Evolutionary conservation across 441 rosid genomes (phyloP), one percentile per base, ranked within the genome.

Genomic region (Breynia disticha): DNA sequence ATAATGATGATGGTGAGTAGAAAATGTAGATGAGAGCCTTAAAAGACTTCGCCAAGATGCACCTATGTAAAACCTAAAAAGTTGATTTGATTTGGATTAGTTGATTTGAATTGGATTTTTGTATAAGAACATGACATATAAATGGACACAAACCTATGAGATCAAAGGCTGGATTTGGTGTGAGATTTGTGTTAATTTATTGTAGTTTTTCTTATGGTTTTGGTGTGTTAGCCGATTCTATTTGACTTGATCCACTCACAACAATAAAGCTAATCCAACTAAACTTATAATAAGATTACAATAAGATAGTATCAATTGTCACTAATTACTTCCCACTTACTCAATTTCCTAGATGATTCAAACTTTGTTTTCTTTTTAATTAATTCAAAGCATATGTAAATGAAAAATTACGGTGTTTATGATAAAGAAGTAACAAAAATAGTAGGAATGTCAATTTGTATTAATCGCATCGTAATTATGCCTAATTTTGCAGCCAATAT

Each of bases 201-300:
- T 50, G 8, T 18, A 32, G 39, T 21, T 28, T 13, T 20, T 43
- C 28, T 61, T 64, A 47, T 42, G 37, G 32, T 45, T 17, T 64
- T 15, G 22, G 41, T 54, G 64, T 47, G 59, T 55, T 57, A 57
- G 77, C 73, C 75, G 64, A 69, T 77, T 70, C 65, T 63, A 52
- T 68, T 79, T 76, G 79, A 79, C 76, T 61, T 51, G 64, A 60
- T 50, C 46, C 70, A 50, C 54, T 14, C 44, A n/a, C n/a, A 42
- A 47, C 20, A 54, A 65, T 57, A 65, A 62, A 57, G 61, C 50
- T n/a, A 63, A 58, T 56, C 61, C 48, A 19, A 46, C 7, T 45
- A 45, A 45, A 45, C n/a, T 45, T 45, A 45, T 18, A 15, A 45
- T 45, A 45, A 15, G 18, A 14, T 45, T 16, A 15, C 18, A 28